Conservation (phyloP, 108 stramenopile species). For the Seminavis robusta region DNA sequence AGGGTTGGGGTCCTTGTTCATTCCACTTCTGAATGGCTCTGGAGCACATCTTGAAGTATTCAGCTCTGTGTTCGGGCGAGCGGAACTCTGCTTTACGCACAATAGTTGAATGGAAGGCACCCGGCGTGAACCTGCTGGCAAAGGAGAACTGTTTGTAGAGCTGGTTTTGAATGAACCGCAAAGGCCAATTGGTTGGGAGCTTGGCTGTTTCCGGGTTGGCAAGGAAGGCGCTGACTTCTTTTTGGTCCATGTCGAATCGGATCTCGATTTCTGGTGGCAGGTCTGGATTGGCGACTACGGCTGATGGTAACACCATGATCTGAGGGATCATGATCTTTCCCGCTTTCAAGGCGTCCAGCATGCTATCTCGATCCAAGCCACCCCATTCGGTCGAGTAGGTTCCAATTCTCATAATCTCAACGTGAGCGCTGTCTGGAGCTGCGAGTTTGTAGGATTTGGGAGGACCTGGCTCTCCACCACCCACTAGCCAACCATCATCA, state of each 20-base stretch:
- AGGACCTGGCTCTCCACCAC: conserved; percentile 85
- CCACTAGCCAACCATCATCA: conserved; percentile 90
- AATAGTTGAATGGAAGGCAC: conserved; percentile 85
- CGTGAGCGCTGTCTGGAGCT: conserved; percentile 80
- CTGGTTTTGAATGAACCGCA: conserved; percentile 87
- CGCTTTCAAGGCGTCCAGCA: conserved; percentile 56
- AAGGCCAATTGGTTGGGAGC: conserved; percentile 73
- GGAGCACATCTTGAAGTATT: conserved; percentile 52
- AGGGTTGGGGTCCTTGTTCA: conserved; percentile 52
- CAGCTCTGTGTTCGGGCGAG: conserved; percentile 29
- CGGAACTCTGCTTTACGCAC: conserved; percentile 86
- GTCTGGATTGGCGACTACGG: conserved; percentile 79
- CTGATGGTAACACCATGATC: conserved; percentile 81
- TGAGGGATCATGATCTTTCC: conserved; percentile 83
- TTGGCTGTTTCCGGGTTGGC: conserved; percentile 41
- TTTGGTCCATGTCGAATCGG: conserved; percentile 86
- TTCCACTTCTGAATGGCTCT: conserved; percentile 58
- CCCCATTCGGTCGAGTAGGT: conserved; percentile 83
- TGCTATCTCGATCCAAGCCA: conserved; percentile 58
- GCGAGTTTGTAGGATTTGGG: conserved; percentile 76
- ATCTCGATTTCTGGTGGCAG: conserved; percentile 81
- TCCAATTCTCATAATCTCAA: conserved; percentile 86
- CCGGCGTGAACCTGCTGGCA: conserved; percentile 79
- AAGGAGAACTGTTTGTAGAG: conserved; percentile 70
- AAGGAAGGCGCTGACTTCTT: conserved; percentile 29